A percentile compares a stretch with the other conserved stretches of the same genome.
Evolutionary conservation across 305 asterid genomes (phyloP).

Genomic region (Ilex paraguariensis): DNA sequence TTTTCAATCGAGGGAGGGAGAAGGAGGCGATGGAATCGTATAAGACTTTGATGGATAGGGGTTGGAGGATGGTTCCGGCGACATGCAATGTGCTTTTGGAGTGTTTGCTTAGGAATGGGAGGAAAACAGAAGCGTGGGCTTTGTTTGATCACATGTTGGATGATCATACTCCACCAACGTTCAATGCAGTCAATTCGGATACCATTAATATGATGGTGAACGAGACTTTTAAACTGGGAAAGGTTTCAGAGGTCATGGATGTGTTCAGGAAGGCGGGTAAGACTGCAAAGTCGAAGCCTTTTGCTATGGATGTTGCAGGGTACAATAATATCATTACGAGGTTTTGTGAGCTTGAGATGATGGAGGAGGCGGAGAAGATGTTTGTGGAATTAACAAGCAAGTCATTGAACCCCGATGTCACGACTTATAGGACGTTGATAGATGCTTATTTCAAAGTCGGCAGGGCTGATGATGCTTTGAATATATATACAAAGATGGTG

Average conservation of each 20-base stretch:
- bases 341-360: constrained; percentile 70
- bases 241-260: constrained; percentile 63
- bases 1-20: constrained; percentile 64
- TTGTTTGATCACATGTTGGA: constrained; percentile 83
- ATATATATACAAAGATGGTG: constrained; percentile 67
- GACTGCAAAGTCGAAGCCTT: constrained; percentile 72
- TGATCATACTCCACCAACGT: constrained; percentile 86
- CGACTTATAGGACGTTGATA: constrained; percentile 62
- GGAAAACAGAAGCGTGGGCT: constrained; percentile 70
- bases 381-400: constrained; percentile 48
- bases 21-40: constrained; percentile 92
- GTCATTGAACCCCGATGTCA: constrained; percentile 73
- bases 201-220: constrained; percentile 72
- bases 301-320: constrained; percentile 86
- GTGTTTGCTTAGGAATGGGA: constrained; percentile 70
- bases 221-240: constrained; percentile 71
- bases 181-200: constrained; percentile 62
- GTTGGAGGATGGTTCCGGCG: constrained; percentile 74
- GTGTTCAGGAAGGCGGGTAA: constrained; percentile 76
- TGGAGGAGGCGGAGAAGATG: constrained; percentile 70
- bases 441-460: constrained; percentile 63
- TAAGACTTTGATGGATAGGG: constrained; percentile 56
- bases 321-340: constrained; percentile 72
- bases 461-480: constrained; percentile 49
- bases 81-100: constrained; percentile 73